These are phyloP conservation scores for Dendrostoma leiphaemia DNA, from an alignment of 2,329 filamentous ascomycete genomes.

Conservation along the genomic window DNA sequence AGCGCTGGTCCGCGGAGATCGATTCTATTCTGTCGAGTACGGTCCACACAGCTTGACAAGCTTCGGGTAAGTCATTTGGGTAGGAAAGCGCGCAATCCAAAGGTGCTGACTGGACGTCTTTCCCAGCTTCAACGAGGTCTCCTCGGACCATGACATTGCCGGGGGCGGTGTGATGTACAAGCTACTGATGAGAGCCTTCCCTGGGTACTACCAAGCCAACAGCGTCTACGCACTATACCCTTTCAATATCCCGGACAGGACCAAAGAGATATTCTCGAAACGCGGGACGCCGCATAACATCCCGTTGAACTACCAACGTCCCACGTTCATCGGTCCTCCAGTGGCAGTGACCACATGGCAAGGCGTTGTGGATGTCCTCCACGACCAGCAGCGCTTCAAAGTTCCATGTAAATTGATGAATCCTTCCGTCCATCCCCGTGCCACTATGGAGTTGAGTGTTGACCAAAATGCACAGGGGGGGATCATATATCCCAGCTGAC, in stretches of 20 bases:
- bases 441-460: background rate
- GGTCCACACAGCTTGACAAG: conserved; percentile 62
- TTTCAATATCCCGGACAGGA: conserved; percentile 24
- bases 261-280: conserved; percentile 20
- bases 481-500: conserved; percentile 24
- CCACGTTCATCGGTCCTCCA: conserved; percentile 16
- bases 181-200: conserved; percentile 6
- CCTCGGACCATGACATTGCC: conserved; percentile 5
- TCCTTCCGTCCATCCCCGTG: background rate
- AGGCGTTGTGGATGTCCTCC: conserved; percentile 25
- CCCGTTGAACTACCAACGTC: conserved; percentile 23
- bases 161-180: conserved; percentile 13
- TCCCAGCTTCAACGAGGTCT: conserved; percentile 4
- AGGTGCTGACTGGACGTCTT: background rate
- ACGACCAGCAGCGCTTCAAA: conserved; percentile 26
- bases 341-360: conserved; percentile 23
- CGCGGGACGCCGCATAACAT: conserved; percentile 21
- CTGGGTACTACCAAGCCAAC: conserved; percentile 10
- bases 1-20: conserved; percentile 59
- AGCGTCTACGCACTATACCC: conserved; percentile 28
- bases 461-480: conserved; percentile 20
- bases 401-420: conserved; percentile 26
- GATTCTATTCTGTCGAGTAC: conserved; percentile 63
- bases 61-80: conserved; percentile 52
- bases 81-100: background rate